phyloP scores from a whole-genome alignment of 257 asterid species.

The Solanum dulcamara region DNA sequence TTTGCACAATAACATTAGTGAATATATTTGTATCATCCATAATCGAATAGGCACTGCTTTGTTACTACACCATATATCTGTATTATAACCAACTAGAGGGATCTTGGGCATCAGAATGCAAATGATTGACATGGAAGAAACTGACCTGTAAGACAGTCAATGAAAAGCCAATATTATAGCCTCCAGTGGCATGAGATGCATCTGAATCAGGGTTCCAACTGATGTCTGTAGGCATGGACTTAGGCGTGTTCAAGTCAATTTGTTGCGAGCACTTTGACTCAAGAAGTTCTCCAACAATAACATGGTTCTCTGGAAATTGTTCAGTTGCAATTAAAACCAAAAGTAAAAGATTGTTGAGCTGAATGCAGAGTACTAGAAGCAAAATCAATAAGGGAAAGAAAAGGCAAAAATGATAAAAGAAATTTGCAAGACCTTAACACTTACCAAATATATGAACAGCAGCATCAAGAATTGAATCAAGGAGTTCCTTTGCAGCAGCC shows the following conservation, averaged over 20 bases:
- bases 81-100: neutral
- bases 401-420: slow-evolving; percentile 1
- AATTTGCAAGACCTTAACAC: slow-evolving; percentile 7
- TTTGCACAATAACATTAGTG: slow-evolving; percentile 3
- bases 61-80: neutral
- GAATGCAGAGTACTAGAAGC: neutral
- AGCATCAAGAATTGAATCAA: slow-evolving; percentile 73
- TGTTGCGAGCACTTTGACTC: slow-evolving; percentile 89
- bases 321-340: slow-evolving; percentile 3
- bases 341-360: neutral
- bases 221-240: slow-evolving; percentile 53
- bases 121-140: slow-evolving; percentile 9
- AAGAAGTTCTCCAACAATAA: slow-evolving; percentile 92
- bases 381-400: slow-evolving; percentile 10
- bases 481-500: slow-evolving; percentile 76
- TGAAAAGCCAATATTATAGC: slow-evolving; percentile 85
- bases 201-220: slow-evolving; percentile 85
- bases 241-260: slow-evolving; percentile 80
- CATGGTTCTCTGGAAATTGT: slow-evolving; percentile 79
- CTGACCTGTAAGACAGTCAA: slow-evolving; percentile 86
- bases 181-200: slow-evolving; percentile 79
- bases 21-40: neutral
- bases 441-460: slow-evolving; percentile 83
- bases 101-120: neutral
- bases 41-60: neutral